phyloP scores from a whole-genome alignment of 140 eudicot species.

The Anethum foeniculum region DNA sequence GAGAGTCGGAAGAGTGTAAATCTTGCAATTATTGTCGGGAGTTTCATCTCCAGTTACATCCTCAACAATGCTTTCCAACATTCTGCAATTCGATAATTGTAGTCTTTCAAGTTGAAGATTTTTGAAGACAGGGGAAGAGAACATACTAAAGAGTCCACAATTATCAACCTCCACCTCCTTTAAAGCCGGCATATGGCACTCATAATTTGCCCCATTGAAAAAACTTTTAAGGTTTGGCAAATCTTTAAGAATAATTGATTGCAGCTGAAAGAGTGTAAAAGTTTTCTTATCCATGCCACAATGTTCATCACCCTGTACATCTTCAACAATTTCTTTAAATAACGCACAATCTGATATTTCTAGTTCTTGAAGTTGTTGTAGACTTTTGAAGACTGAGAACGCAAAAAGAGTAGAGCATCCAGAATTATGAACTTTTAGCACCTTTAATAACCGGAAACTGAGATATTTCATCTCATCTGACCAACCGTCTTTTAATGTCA shows the following conservation, averaged over 20 bases:
- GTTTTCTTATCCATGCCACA: background rate
- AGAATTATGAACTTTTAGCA: background rate
- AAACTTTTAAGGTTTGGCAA: too few species aligned
- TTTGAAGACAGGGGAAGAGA: background rate
- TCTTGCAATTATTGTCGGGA: background rate
- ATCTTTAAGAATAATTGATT: background rate
- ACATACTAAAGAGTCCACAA: background rate
- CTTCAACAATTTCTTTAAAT: background rate
- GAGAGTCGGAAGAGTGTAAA: background rate
- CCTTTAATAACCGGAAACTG: background rate
- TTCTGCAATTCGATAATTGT: too few species aligned
- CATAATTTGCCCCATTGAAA: background rate
- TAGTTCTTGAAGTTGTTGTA: background rate
- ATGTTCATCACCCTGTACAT: background rate
- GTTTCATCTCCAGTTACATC: background rate
- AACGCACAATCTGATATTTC: background rate
- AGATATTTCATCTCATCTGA: background rate
- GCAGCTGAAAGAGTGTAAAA: background rate
- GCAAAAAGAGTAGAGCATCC: background rate
- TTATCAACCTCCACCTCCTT: background rate
- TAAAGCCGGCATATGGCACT: background rate
- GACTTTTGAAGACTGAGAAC: background rate
- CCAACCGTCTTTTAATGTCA: background rate
- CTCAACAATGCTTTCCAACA: too few species aligned
- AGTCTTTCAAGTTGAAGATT: background rate